Evolutionary conservation across 495 filamentous ascomycete species (phyloP).

Genomic region (Parathielavia hyrcaniae): DNA sequence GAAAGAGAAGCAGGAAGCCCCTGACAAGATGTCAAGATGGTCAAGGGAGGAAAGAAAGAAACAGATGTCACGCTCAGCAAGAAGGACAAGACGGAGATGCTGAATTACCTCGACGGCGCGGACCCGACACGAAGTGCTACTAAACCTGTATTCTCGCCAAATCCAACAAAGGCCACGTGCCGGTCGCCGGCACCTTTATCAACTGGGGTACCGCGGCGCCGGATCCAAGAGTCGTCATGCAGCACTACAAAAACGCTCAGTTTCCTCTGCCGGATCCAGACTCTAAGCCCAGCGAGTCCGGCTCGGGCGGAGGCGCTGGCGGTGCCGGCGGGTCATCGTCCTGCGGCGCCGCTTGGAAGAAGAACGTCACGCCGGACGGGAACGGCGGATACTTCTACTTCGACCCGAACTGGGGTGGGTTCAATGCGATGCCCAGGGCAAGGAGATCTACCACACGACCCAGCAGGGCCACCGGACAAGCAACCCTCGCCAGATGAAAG

Average conservation of each 20-base stretch:
- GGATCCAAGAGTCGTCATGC: neutral
- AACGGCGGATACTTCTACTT: slow-evolving; percentile 1
- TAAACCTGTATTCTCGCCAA: neutral
- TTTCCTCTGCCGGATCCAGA: neutral
- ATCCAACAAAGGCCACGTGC: neutral
- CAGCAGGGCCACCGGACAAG: neutral
- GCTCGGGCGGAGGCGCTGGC: slow-evolving; percentile 1
- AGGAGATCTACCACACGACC: neutral
- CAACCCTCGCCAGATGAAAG: slow-evolving; percentile 1
- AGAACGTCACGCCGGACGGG: neutral
- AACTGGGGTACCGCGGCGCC: neutral
- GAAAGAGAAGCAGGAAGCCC: neutral
- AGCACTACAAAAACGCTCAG: neutral
- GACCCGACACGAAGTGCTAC: neutral
- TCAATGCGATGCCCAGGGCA: neutral
- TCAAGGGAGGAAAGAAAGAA: neutral
- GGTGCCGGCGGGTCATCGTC: slow-evolving; percentile 1
- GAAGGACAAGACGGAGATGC: neutral
- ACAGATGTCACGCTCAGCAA: neutral
- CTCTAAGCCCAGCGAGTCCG: slow-evolving; percentile 1
- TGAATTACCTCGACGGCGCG: neutral
- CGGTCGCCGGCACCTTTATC: neutral
- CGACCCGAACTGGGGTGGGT: neutral
- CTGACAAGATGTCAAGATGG: neutral
- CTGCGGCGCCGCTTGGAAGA: neutral